These are phyloP conservation scores for Ogataea neopini DNA, from an alignment of 805 yeast genomes.

Conservation along the genomic window DNA sequence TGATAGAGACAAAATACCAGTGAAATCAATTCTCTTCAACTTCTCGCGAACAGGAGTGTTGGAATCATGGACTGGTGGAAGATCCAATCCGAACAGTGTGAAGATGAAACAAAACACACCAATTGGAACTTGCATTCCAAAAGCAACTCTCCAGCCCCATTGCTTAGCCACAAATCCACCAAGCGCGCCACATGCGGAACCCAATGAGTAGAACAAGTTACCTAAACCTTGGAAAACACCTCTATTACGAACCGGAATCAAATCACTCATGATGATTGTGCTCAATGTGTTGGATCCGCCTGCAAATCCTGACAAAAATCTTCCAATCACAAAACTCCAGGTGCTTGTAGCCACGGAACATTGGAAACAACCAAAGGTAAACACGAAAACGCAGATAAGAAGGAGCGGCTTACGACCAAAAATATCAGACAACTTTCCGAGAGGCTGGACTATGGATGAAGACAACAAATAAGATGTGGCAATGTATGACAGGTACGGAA, in stretches of 20 bases:
- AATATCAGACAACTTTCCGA: conserved; percentile 71
- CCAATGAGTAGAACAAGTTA: conserved; percentile 75
- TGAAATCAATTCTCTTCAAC: conserved; percentile 56
- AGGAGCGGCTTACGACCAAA: conserved; percentile 63
- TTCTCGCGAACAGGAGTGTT: conserved; percentile 41
- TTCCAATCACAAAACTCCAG: conserved; percentile 48
- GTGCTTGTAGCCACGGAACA: conserved; percentile 55
- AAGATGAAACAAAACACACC: conserved; percentile 40
- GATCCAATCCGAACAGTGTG: conserved; percentile 41
- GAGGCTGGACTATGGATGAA: conserved; percentile 72
- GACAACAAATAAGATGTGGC: conserved; percentile 70
- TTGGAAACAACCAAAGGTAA: conserved; percentile 56
- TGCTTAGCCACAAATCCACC: conserved; percentile 59
- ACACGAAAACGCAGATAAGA: conserved; percentile 53
- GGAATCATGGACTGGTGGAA: conserved; percentile 41
- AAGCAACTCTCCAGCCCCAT: conserved; percentile 68
- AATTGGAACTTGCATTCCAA: conserved; percentile 56
- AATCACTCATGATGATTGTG: conserved; percentile 76
- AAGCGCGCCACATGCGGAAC: conserved; percentile 66
- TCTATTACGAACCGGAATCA: conserved; percentile 76
- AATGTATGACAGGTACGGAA: conserved; percentile 68
- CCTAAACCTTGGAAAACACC: conserved; percentile 87
- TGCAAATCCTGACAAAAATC: conserved; percentile 83
- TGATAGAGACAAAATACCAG: conserved; percentile 37
- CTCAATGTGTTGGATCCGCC: conserved; percentile 84